These are phyloP conservation scores for Stephanodiscus triporus DNA, from an alignment of 108 stramenopile species.

Conservation along the genomic window DNA sequence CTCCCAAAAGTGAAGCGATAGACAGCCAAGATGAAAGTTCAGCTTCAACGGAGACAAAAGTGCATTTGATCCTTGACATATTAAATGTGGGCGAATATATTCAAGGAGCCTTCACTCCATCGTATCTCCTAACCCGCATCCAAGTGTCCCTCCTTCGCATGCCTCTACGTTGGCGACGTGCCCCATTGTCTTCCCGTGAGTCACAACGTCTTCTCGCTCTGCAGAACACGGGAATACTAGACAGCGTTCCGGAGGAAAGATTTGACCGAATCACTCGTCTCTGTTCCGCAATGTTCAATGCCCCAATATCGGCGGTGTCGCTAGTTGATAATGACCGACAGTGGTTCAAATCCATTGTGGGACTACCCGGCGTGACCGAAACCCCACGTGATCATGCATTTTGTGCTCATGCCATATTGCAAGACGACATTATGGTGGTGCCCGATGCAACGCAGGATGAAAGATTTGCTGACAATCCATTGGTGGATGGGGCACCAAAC, in stretches of 20 bases:
- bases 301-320: slow-evolving; percentile 50
- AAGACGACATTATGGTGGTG: too few relatives aligned
- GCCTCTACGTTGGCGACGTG: too few relatives aligned
- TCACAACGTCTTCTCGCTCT: slow-evolving; percentile 25
- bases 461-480: slow-evolving; percentile 68
- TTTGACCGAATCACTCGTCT: slow-evolving; percentile 58
- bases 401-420: too few relatives aligned
- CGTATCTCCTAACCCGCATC: too few relatives aligned
- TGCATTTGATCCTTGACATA: slow-evolving; percentile 10
- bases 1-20: too few relatives aligned
- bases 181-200: slow-evolving; percentile 14
- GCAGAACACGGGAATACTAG: slow-evolving; percentile 34
- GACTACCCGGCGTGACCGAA: slow-evolving; percentile 50
- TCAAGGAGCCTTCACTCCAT: too few relatives aligned
- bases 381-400: slow-evolving; percentile 71
- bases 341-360: slow-evolving; percentile 57
- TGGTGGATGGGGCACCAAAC: too few relatives aligned
- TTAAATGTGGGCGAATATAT: slow-evolving; percentile 21
- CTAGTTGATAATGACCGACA: slow-evolving; percentile 56
- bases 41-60: too few relatives aligned
- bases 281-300: slow-evolving; percentile 44
- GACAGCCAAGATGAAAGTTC: too few relatives aligned
- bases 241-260: slow-evolving; percentile 27
- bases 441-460: slow-evolving; percentile 68
- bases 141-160: too few relatives aligned